Conservation (phyloP, 2,329 filamentous ascomycete species). For the Alternaria metachromatica region DNA sequence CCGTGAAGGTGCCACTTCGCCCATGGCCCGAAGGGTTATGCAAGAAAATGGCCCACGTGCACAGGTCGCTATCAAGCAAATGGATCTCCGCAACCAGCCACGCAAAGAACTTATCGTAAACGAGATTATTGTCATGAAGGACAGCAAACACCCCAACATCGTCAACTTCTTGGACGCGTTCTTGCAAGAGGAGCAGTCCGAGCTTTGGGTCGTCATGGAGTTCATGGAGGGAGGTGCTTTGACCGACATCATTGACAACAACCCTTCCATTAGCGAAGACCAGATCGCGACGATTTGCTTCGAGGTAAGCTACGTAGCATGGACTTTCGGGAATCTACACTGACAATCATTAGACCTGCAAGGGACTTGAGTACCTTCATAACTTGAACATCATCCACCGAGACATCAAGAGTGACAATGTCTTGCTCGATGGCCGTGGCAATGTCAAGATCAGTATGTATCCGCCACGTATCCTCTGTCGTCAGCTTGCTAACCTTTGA, state of each 20-base stretch:
- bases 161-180: conserved; percentile 99
- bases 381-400: conserved; percentile 97
- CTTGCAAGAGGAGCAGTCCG: conserved; percentile 89
- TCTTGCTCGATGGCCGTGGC: conserved; percentile 89
- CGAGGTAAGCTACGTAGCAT: conserved; percentile 69
- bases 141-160: conserved; percentile 97
- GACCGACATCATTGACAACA: conserved; percentile 99
- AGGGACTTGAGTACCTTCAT: conserved; percentile 91
- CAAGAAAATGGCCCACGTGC: conserved; percentile 80
- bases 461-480: background rate
- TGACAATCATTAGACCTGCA: conserved; percentile 75
- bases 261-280: conserved; percentile 89
- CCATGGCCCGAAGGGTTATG: conserved; percentile 77
- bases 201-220: conserved; percentile 99
- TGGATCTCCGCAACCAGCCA: conserved; percentile 97
- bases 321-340: conserved; percentile 8
- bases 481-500: conserved; percentile 9
- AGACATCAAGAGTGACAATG: conserved; percentile 99
- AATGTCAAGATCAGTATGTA: conserved; percentile 96
- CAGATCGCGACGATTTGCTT: conserved; percentile 97
- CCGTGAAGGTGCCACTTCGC: conserved; percentile 84
- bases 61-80: conserved; percentile 98
- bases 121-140: conserved; percentile 99
- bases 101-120: conserved; percentile 98
- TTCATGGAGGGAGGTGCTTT: conserved; percentile 98